Conservation (phyloP, 768 basidiomycete species). For the Lentinula lateritia region DNA sequence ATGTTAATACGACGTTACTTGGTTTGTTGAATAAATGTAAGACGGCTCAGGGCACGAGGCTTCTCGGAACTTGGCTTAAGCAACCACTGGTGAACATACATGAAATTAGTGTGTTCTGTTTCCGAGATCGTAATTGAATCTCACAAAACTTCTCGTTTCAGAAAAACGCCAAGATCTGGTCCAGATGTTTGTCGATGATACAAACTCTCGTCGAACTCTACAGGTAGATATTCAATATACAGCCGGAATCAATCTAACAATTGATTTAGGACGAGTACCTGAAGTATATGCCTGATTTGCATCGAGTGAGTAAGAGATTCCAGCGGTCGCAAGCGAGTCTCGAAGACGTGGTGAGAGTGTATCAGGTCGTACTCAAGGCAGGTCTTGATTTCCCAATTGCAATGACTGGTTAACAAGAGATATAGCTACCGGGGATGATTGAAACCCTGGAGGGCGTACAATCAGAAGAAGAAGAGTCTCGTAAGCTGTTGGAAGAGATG, state of each 20-base stretch:
- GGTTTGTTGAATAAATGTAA: constrained; percentile 94
- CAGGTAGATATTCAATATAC: constrained; percentile 43
- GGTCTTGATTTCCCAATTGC: background rate
- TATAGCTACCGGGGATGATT: constrained; percentile 71
- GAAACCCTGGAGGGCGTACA: constrained; percentile 50
- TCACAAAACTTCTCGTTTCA: constrained; percentile 19
- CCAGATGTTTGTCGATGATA: constrained; percentile 78
- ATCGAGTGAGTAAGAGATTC: constrained; percentile 87
- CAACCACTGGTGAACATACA: constrained; percentile 93
- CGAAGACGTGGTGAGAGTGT: constrained; percentile 93
- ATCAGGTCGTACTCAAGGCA: constrained; percentile 80
- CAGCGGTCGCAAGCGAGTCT: constrained; percentile 78
- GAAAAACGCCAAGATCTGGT: constrained; percentile 86
- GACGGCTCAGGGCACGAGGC: constrained; percentile 86
- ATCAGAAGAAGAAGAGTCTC: constrained; percentile 38
- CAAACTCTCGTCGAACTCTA: constrained; percentile 60
- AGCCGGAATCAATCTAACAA: background rate
- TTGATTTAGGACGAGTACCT: constrained; percentile 72
- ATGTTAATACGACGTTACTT: constrained; percentile 75
- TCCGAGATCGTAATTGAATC: background rate
- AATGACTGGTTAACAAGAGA: background rate
- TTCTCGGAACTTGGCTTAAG: constrained; percentile 90
- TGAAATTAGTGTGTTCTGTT: constrained; percentile 66
- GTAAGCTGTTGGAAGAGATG: constrained; percentile 54
- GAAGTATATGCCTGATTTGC: constrained; percentile 90